These are phyloP conservation scores for Colletotrichum neosansevieriae DNA, from an alignment of 2,329 filamentous ascomycete species.

Conservation along the genomic window DNA sequence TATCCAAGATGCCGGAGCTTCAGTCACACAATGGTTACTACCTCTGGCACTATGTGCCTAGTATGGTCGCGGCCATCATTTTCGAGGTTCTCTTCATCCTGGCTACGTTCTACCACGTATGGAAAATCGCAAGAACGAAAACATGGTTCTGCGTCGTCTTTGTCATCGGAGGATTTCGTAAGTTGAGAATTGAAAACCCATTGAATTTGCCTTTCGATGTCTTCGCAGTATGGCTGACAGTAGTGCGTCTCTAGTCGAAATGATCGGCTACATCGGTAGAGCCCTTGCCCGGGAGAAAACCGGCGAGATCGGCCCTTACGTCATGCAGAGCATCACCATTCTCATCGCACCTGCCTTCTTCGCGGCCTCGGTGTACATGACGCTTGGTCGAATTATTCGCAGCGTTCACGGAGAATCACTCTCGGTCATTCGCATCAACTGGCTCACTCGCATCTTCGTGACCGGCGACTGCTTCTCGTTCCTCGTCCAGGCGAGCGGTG, in stretches of 20 bases:
- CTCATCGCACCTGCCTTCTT: too few relatives aligned
- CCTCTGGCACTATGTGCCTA: slow-evolving; percentile 55
- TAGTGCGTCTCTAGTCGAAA: slow-evolving; percentile 52
- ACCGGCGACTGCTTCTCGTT: slow-evolving; percentile 66
- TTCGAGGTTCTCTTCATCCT: slow-evolving; percentile 57
- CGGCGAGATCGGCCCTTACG: slow-evolving; percentile 51
- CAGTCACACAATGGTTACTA: slow-evolving; percentile 50
- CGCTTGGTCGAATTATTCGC: too few relatives aligned
- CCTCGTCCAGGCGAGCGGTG: slow-evolving; percentile 60
- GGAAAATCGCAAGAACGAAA: slow-evolving; percentile 55
- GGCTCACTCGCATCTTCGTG: slow-evolving; percentile 68
- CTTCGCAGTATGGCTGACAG: background rate
- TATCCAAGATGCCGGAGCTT: slow-evolving; percentile 46
- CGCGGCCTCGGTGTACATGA: too few relatives aligned
- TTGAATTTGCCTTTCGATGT: background rate
- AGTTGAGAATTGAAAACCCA: slow-evolving; percentile 44
- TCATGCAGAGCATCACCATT: slow-evolving; percentile 36
- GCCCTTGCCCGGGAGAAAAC: slow-evolving; percentile 47
- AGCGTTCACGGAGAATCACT: too few relatives aligned
- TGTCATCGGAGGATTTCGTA: slow-evolving; percentile 60
- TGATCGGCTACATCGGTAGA: slow-evolving; percentile 56
- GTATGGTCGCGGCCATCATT: slow-evolving; percentile 56
- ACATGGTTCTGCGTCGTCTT: slow-evolving; percentile 66
- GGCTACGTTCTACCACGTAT: slow-evolving; percentile 54
- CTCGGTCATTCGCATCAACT: slow-evolving; percentile 50